Conservation (phyloP, 129 eudicot species). For the Flaveria robusta region DNA sequence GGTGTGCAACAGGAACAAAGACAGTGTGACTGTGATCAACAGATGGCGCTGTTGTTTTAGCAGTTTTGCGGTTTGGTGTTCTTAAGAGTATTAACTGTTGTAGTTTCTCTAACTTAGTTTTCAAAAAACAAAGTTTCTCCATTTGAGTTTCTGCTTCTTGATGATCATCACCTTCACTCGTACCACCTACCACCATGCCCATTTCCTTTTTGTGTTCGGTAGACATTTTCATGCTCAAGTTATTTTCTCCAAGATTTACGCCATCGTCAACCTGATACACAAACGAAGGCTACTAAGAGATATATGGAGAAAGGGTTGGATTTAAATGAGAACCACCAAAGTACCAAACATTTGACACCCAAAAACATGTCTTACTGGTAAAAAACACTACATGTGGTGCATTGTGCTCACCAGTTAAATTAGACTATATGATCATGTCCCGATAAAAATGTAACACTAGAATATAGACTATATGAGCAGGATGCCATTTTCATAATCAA, state of each 20-base stretch:
- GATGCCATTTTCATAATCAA: too few relatives aligned
- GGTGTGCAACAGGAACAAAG: constrained; percentile 74
- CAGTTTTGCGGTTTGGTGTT: constrained; percentile 45
- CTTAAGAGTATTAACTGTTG: constrained; percentile 48
- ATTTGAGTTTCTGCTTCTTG: constrained; percentile 50
- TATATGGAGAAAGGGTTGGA: not conserved
- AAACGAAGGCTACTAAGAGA: not conserved
- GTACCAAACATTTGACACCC: too few relatives aligned
- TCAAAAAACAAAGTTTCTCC: constrained; percentile 64
- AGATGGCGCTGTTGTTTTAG: constrained; percentile 22
- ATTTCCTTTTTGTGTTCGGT: constrained; percentile 44
- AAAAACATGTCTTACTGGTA: too few relatives aligned
- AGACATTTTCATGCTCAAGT: constrained; percentile 48
- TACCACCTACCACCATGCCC: constrained; percentile 16
- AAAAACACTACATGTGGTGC: too few relatives aligned
- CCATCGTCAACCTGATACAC: constrained; percentile 30
- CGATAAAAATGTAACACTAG: too few relatives aligned
- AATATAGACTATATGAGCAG: too few relatives aligned
- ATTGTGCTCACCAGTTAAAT: too few relatives aligned
- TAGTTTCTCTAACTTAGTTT: constrained; percentile 53
- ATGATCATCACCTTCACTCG: constrained; percentile 14
- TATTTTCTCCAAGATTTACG: constrained; percentile 45
- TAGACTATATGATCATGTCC: too few relatives aligned
- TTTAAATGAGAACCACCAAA: too few relatives aligned
- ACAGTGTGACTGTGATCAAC: constrained; percentile 32